Percentiles rank a stretch among this genome's conserved stretches.
Evolutionary conservation across 495 filamentous ascomycete species (phyloP).

Genomic region (Letharia lupina): DNA sequence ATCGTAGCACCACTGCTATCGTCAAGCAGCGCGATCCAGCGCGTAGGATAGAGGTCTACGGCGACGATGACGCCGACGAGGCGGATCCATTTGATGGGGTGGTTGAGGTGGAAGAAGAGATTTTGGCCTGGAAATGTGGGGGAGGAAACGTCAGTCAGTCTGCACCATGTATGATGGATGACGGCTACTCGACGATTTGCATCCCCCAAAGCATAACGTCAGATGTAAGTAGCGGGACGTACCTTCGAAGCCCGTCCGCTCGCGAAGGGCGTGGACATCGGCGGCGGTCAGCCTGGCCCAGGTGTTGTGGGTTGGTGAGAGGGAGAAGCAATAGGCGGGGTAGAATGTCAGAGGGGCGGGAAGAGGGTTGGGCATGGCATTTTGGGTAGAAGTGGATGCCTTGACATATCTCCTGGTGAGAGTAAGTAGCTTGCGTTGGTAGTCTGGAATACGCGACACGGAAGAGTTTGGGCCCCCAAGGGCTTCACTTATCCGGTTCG

Average conservation of each 20-base stretch:
- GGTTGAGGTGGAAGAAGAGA: slow-evolving; percentile 74
- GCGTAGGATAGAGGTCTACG: slow-evolving; percentile 53
- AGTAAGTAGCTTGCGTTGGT: not conserved
- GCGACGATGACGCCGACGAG: slow-evolving; percentile 72
- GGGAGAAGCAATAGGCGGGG: slow-evolving; percentile 73
- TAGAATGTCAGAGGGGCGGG: slow-evolving; percentile 47
- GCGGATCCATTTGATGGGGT: slow-evolving; percentile 81
- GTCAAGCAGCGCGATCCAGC: slow-evolving; percentile 63
- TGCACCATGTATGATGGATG: not conserved
- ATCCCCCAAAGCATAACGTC: no score
- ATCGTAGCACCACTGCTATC: slow-evolving; percentile 77
- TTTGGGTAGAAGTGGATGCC: slow-evolving; percentile 2
- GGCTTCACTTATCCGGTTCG: no score
- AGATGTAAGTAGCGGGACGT: slow-evolving; percentile 14
- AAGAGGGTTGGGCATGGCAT: slow-evolving; percentile 24
- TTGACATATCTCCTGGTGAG: not conserved
- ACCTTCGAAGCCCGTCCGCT: slow-evolving; percentile 61
- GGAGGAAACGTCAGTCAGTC: not conserved
- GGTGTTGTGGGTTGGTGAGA: slow-evolving; percentile 71
- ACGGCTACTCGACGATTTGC: no score
- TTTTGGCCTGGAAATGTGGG: slow-evolving; percentile 46
- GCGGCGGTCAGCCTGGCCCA: slow-evolving; percentile 73
- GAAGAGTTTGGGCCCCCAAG: no score
- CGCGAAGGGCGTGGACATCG: slow-evolving; percentile 56
- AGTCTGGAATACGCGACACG: no score